Base-by-base conservation (phyloP, 805 yeast genomes). In the Ogataea wickerhamii region DNA sequence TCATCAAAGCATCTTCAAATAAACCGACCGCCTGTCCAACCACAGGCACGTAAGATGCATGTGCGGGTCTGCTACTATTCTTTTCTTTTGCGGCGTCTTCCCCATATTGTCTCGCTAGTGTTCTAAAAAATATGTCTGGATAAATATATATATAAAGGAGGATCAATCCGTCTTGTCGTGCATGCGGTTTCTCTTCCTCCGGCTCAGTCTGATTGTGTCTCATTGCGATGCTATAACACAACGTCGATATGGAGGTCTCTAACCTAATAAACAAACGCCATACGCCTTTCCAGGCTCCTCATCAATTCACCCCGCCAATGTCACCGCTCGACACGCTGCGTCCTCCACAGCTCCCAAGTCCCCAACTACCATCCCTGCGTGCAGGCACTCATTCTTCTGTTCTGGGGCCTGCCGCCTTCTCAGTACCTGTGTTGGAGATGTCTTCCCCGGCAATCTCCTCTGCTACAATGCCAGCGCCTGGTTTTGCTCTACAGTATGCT, bases 231-330 rank as follows among this genome's bases (percentile, higher is more conserved):
- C 6, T 28, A 18, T 23, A 12, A 5, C 6, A n/a, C 25, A 21
- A 34, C 19, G 29, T 22, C 25, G 25, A 21, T 26, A 48, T 48
- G 53, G 53, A 48, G 40, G 51, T 48, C 19, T 44, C 53, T 10
- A 37, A 33, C 24, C 40, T 48, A n/a, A 37, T 48, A 17, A 39
- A 44, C 35, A 41, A 43, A 22, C 45, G 38, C 18, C 43, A 40
- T 33, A 30, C 11, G 25, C n/a, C 17, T 12, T 29, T 39, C 7
- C 30, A 27, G 14, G 20, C 20, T 8, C 43, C 47, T 14, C 37
- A 29, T 26, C 38, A 55, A 36, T 32, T 46, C 18, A 34, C 52
- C 5, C 46, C 53, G 13, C 49, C 53, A 17, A 19, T 42, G 12
- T 44, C 55, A 6, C 48, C 51, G 3, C 44, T 34, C 23, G 47